Evolutionary conservation across 441 rosid species (phyloP), one percentile per base, ranked within the genome.

Genomic region (Erysimum cheiri): DNA sequence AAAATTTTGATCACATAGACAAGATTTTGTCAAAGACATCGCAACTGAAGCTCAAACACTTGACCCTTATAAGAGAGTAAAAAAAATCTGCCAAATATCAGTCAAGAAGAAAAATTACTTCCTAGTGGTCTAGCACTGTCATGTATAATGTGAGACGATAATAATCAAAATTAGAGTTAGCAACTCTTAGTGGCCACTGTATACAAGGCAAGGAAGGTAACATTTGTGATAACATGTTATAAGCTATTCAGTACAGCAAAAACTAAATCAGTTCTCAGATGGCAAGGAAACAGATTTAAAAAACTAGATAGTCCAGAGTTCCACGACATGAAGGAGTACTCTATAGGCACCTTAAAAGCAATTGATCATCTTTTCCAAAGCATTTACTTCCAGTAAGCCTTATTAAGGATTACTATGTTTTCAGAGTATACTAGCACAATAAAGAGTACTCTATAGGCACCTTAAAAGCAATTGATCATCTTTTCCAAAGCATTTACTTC

Each of bases 171-270:
- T 3, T 14, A 43, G 37, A 40, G 40, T 33, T 15, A 50, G 56
- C 57, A 67, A 74, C 67, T 53, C 40, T 58, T 64, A 40, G 37
- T 66, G 39, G 33, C 56, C 64, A 26, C 19, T 53, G 24, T 32
- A 43, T 33, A 17, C 33, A 33, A 28, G 24, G 63, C 24, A 44
- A 46, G 33, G 39, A 72, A 56, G 62, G 47, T 36, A 3, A 50
- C 52, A 1, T 4, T 17, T 31, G 35, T 62, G 19, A 31, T 48
- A 50, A 32, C 37, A 49, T 69, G 49, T 43, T 15, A 26, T 33
- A 44, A 61, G 63, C 47, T 59, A 41, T 53, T 31, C 31, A 31
- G 47, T 36, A 15, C 11, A 4, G 13, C 41, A 58, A 37, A 53
- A 44, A 46, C 57, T 15, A 48, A 43, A 19, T 26, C 14, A 53